Percentiles rank a stretch among this genome's conserved stretches.
These are phyloP conservation scores for Lablab purpureus DNA, from an alignment of 306 rosid genomes.

Conservation along the genomic window DNA sequence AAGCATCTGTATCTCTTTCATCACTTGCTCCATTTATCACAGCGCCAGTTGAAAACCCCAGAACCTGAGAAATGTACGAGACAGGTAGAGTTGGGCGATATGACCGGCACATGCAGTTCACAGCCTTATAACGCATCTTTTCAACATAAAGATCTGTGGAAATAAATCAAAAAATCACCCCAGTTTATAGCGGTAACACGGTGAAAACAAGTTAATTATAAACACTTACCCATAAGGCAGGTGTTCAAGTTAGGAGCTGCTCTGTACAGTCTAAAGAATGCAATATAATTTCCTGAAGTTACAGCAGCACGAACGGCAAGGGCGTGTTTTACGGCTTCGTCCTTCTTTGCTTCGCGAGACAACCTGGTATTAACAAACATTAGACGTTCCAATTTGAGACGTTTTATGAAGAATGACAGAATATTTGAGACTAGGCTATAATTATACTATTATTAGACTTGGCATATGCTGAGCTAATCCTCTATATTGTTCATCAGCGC, in stretches of 20 bases:
- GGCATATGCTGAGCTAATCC: neutral
- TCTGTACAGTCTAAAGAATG: conserved; percentile 88
- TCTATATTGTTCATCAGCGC: conserved; percentile 14
- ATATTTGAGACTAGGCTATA: neutral
- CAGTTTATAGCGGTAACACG: neutral
- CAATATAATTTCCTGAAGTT: conserved; percentile 86
- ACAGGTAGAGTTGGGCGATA: conserved; percentile 92
- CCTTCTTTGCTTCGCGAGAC: conserved; percentile 75
- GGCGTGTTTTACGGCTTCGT: conserved; percentile 90
- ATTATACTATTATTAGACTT: neutral
- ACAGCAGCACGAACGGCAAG: conserved; percentile 95
- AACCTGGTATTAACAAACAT: conserved; percentile 61
- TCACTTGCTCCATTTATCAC: conserved; percentile 56
- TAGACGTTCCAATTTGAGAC: conserved; percentile 34
- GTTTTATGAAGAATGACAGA: neutral
- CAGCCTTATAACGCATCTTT: conserved; percentile 94
- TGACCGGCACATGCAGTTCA: conserved; percentile 92
- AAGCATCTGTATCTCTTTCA: conserved; percentile 67
- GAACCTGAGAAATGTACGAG: conserved; percentile 79
- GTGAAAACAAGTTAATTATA: neutral
- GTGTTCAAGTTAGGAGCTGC: conserved; percentile 87
- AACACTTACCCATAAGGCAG: conserved; percentile 89
- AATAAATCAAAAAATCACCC: neutral
- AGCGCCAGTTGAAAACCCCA: conserved; percentile 66
- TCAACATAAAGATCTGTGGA: conserved; percentile 86